A percentile compares a stretch with the other conserved stretches of the same genome.
Evolutionary conservation across 1,139 yeast genomes (phyloP).

Genomic region (Entelexis paramagnoliae): DNA sequence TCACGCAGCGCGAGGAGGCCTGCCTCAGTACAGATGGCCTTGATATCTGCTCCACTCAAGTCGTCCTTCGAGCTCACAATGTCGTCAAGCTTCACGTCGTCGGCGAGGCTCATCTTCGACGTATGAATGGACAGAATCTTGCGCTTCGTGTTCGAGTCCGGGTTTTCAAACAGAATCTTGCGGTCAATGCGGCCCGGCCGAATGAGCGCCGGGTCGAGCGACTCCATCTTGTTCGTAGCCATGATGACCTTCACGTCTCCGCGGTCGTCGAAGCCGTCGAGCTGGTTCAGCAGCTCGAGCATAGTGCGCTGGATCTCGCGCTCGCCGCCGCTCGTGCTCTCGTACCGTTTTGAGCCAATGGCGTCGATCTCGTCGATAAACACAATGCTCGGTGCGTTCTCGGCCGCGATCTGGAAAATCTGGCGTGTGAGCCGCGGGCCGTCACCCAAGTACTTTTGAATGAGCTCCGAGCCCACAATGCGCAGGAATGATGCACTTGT

Average conservation of each 20-base stretch:
- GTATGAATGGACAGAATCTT: conserved; percentile 92
- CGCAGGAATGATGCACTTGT: conserved; percentile 93
- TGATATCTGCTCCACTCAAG: conserved; percentile 94
- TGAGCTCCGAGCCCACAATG: conserved; percentile 93
- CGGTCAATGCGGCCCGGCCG: conserved; percentile 99
- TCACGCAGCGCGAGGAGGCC: conserved; percentile 93
- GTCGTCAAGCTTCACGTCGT: conserved; percentile 82
- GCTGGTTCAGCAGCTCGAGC: conserved; percentile 91
- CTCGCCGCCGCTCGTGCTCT: conserved; percentile 93
- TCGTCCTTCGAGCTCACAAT: conserved; percentile 90
- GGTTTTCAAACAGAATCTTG: conserved; percentile 91
- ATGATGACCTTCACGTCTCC: conserved; percentile 97
- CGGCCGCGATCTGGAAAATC: conserved; percentile 92
- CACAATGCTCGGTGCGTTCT: conserved; percentile 94
- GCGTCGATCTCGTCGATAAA: conserved; percentile 99
- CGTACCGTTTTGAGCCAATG: conserved; percentile 94
- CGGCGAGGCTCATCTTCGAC: conserved; percentile 81
- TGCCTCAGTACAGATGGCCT: conserved; percentile 97
- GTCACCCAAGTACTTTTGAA: conserved; percentile 95
- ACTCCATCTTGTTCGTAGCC: conserved; percentile 97
- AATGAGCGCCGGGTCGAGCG: conserved; percentile 92
- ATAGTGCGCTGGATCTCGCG: conserved; percentile 97
- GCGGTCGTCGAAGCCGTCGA: conserved; percentile 96
- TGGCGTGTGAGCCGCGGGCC: conserved; percentile 95
- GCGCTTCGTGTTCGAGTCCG: conserved; percentile 85